Percentiles rank a stretch among this genome's conserved stretches.
phyloP scores from a whole-genome alignment of 202 grass and related monocot species.

The Zizania palustris region DNA sequence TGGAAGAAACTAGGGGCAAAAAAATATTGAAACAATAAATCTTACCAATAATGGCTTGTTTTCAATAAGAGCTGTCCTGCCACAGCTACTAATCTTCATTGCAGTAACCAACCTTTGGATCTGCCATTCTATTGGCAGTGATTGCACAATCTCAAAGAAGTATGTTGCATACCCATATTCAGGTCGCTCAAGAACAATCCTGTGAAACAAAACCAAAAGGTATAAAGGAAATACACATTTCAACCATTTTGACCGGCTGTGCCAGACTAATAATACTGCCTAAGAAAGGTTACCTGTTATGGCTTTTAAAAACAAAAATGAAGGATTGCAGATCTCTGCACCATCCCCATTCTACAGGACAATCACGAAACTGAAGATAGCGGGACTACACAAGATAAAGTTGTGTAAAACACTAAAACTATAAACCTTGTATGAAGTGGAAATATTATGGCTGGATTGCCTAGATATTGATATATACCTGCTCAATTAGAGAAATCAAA shows the following conservation, averaged over 20 bases:
- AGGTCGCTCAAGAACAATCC: conserved; percentile 94
- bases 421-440: conserved; percentile 14
- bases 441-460: conserved; percentile 17
- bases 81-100: conserved; percentile 84
- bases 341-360: conserved; percentile 95
- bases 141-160: conserved; percentile 86
- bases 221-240: background rate
- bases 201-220: conserved; percentile 42
- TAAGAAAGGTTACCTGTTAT: conserved; percentile 67
- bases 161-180: conserved; percentile 98
- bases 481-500: conserved; percentile 88
- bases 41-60: conserved; percentile 79
- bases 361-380: conserved; percentile 72
- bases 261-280: conserved; percentile 17
- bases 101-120: conserved; percentile 71
- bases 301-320: conserved; percentile 81
- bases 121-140: conserved; percentile 74
- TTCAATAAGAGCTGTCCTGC: conserved; percentile 83
- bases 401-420: conserved; percentile 42
- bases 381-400: conserved; percentile 57
- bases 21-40: conserved; percentile 3
- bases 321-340: conserved; percentile 94
- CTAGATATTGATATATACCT: conserved; percentile 50
- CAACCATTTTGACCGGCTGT: conserved; percentile 32
- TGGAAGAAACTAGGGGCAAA: conserved; percentile 6